Evolutionary conservation across 139 green algal genomes (phyloP).

Genomic region (Chlamydomonas incerta): DNA sequence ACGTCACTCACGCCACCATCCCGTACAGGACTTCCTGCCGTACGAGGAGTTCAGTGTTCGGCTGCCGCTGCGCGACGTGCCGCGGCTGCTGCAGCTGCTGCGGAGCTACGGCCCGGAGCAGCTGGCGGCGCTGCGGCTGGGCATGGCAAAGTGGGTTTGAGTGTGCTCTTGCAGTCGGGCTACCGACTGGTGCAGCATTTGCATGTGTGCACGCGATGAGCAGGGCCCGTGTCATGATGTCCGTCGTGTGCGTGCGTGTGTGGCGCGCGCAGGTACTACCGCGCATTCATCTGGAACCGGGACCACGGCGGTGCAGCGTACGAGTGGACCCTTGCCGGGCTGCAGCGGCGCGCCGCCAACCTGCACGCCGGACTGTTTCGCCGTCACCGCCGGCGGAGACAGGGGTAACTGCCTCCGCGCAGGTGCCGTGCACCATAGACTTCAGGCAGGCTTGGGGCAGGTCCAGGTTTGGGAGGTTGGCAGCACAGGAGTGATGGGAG

Average conservation of each 20-base stretch:
- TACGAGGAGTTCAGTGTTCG: constrained; percentile 67
- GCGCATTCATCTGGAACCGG: constrained; percentile 60
- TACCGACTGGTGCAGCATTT: too few species aligned
- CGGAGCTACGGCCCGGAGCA: constrained; percentile 40
- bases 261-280: constrained; percentile 26
- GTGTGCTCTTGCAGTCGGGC: too few species aligned
- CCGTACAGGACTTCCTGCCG: constrained; percentile 51
- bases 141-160: constrained; percentile 7
- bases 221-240: too few species aligned
- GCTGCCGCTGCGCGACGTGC: constrained; percentile 44
- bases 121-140: constrained; percentile 28
- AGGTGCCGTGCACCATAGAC: too few species aligned
- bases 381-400: too few species aligned
- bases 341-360: constrained; percentile 20
- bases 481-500: too few species aligned
- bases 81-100: constrained; percentile 51
- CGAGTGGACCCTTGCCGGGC: constrained; percentile 53
- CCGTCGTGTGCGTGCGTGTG: too few species aligned
- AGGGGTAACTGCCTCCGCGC: too few species aligned
- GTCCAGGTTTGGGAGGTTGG: too few species aligned
- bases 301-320: constrained; percentile 45
- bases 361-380: neutral
- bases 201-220: too few species aligned
- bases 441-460: too few species aligned
- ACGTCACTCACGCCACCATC: too few species aligned